Evolutionary conservation across 2,329 filamentous ascomycete genomes (phyloP), one percentile per base, ranked within the genome.

Genomic region (Fusarium protoensiforme): DNA sequence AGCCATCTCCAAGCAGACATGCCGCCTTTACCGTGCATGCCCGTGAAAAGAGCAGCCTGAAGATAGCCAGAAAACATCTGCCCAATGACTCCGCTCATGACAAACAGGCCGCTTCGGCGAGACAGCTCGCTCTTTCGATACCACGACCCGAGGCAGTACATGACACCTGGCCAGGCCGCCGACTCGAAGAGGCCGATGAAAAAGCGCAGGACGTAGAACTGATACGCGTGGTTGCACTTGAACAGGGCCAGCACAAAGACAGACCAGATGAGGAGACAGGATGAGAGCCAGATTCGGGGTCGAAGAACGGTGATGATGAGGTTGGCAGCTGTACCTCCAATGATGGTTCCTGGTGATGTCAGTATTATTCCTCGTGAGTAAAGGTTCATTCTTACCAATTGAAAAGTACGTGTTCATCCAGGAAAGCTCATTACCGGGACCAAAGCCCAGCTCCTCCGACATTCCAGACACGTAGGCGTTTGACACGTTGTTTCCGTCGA

Each of bases 41-140:
- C 77, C 1, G 63, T 72, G 67, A 79, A 82, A 8, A 83, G 60
- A 2, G 80, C 80, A 8, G 80, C 69, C 39, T 83, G 81, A 1
- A 83, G 71, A 58, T 81, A 82, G 0, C 82, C 82, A 0, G 79
- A 81, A 70, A 79, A 82, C 80, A 83, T 83, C 56, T 80, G 75
- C 0, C 83, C 83, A 0, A 90, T 75, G 3, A 90, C 86, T 1
- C 87, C 88, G 2, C 87, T 87, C n/a, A 88, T 87, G 68, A 90
- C 88, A 72, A 89, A 91, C 2, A 91, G 78, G 9, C 84, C 87
- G 51, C 89, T 88, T 4, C 89, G 85, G 59, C 88, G 88, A 0
- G 87, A 86, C 46, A 90, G 85, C 73, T 91, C 89, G 14, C 85
- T 84, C 57, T 85, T 87, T 68, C 88, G 87, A 75, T 91, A 91